phyloP scores from a whole-genome alignment of 1,139 yeast genomes.

The Blastobotrys illinoisensis region DNA sequence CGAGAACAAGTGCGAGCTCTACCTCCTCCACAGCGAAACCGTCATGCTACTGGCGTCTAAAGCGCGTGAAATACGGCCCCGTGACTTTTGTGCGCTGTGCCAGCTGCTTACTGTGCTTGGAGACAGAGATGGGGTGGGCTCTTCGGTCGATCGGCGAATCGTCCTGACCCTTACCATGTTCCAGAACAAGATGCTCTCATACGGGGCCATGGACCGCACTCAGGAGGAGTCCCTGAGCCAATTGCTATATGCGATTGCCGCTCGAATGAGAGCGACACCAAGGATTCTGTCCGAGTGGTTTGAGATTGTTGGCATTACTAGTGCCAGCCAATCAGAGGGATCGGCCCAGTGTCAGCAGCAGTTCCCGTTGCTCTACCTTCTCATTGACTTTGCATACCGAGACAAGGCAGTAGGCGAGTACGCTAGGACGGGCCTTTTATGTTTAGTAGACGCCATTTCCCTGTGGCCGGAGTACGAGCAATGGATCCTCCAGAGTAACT shows the following conservation, averaged over 20 bases:
- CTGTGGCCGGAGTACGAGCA: constrained; percentile 20
- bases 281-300: constrained; percentile 20
- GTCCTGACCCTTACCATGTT: constrained; percentile 12
- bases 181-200: background rate
- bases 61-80: background rate
- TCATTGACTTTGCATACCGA: constrained; percentile 26
- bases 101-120: background rate
- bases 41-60: background rate
- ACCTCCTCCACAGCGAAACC: background rate
- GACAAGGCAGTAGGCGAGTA: constrained; percentile 29
- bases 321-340: background rate
- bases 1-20: background rate
- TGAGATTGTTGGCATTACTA: constrained; percentile 9
- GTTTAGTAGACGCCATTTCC: constrained; percentile 26
- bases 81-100: background rate
- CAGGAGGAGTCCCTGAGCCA: constrained; percentile 18
- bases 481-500: constrained; percentile 28
- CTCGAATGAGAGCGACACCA: constrained; percentile 18
- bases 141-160: background rate
- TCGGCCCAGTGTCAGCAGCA: constrained; percentile 10
- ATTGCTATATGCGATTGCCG: constrained; percentile 19
- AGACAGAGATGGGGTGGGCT: background rate
- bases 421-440: constrained; percentile 30
- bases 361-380: constrained; percentile 26
- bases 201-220: constrained; percentile 9